Evolutionary conservation across 176 grass and related monocot species (phyloP), one percentile per base, ranked within the genome.

Genomic region (Juncus inflexus): DNA sequence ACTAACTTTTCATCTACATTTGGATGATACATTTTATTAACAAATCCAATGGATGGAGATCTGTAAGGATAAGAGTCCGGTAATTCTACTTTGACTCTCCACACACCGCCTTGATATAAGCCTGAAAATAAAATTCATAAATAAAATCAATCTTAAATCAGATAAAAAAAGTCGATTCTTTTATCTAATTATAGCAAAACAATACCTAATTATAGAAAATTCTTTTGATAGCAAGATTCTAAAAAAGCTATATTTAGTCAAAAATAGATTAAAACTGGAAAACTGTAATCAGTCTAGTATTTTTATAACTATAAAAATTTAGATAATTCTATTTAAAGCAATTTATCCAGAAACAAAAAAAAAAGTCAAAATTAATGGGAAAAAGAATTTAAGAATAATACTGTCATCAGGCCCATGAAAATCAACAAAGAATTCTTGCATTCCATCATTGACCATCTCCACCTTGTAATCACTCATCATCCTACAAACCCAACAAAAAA

Each of bases 391-490:
- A 47, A 9, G 43, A 47, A 12, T 35, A 51, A 2, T 85, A 85
- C 83, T 80, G 19, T 81, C 77, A 41, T 77, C 80, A 0, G 83
- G 83, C 1, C 83, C 83, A 67, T 81, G 83, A 70, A 86, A 86
- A 76, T 86, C 66, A n/a, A 86, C 83, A 65, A 57, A 77, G 74
- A 86, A 86, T 60, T 86, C 67, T 4, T 86, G 78, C 53, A 86
- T 81, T 70, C 78, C 78, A 52, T 86, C 83, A 60, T 86, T 86
- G 42, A 81, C 58, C 66, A 74, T 85, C 40, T 85, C 83, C 52
- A 85, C 83, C 73, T 85, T 85, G 67, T 81, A 85, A 59, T 85
- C 83, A 35, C 83, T 85, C 83, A 85, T 85, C 83, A 85, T 85
- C 73, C 83, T 85, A 50, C 35, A 39, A 42, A 55, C 53, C 50